A percentile compares a stretch with the other conserved stretches of the same genome.
phyloP scores from a whole-genome alignment of 306 rosid species.

The Vigna reflexopilosa region DNA sequence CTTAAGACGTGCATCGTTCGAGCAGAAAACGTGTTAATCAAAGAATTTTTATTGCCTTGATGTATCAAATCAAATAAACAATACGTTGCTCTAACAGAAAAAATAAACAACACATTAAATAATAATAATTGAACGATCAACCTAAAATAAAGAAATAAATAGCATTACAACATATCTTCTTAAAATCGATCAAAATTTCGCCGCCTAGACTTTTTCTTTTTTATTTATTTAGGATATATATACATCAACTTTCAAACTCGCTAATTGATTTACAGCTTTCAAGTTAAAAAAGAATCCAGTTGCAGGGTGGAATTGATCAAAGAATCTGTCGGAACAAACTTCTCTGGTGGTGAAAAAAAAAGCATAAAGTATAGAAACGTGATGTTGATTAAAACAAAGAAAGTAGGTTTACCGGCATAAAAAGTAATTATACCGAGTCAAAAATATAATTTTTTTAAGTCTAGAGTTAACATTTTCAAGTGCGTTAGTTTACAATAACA shows the following conservation, averaged over 20 bases:
- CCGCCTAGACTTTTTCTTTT: neutral
- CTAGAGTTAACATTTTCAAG: neutral
- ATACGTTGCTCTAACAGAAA: neutral
- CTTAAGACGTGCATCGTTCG: neutral
- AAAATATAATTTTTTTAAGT: neutral
- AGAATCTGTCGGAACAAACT: neutral
- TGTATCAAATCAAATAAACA: neutral
- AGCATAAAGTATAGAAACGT: neutral
- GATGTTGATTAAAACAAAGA: neutral
- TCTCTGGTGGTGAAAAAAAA: neutral
- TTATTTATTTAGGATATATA: neutral
- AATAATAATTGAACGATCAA: neutral
- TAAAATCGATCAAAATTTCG: neutral
- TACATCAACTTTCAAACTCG: neutral
- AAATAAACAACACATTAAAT: neutral
- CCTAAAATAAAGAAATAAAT: neutral
- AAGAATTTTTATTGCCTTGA: neutral
- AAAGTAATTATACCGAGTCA: slow-evolving; percentile 17
- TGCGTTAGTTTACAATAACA: slow-evolving; percentile 15
- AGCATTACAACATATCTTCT: neutral
- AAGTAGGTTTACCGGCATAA: neutral
- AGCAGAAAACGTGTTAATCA: neutral
- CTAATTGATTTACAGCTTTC: neutral
- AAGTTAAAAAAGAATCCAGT: neutral
- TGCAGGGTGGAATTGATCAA: slow-evolving; percentile 9